phyloP scores from a whole-genome alignment of 2,329 filamentous ascomycete genomes.

The Alternaria ethzedia region DNA sequence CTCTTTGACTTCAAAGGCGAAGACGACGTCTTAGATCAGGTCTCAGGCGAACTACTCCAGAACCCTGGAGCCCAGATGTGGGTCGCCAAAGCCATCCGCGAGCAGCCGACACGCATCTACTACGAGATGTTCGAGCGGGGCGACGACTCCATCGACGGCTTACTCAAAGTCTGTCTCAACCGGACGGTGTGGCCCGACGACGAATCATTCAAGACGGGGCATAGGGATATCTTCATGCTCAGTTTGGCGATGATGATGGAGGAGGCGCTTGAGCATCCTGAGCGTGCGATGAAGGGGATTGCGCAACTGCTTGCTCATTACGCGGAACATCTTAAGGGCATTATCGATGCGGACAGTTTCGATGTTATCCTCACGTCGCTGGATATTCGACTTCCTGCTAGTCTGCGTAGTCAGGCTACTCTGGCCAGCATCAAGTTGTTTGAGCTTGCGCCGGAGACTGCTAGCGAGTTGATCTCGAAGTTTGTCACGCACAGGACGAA shows the following conservation, averaged over 20 bases:
- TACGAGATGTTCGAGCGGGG: conserved; percentile 54
- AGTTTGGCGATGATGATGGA: conserved; percentile 90
- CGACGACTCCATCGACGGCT: conserved; percentile 53
- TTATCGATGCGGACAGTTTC: conserved; percentile 76
- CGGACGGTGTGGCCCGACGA: conserved; percentile 50
- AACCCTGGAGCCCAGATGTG: conserved; percentile 47
- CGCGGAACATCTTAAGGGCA: conserved; percentile 59
- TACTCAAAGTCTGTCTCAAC: conserved; percentile 53
- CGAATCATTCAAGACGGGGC: conserved; percentile 53
- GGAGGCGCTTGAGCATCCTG: conserved; percentile 76
- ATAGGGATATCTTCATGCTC: conserved; percentile 71
- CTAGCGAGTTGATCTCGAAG: conserved; percentile 70
- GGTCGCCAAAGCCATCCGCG: conserved; percentile 47
- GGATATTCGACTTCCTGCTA: conserved; percentile 78
- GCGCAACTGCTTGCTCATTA: conserved; percentile 64
- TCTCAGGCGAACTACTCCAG: conserved; percentile 47
- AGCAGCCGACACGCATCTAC: conserved; percentile 52
- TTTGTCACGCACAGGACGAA: conserved; percentile 77
- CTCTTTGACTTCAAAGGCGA: conserved; percentile 52
- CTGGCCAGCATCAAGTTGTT: conserved; percentile 84
- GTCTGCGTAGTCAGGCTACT: conserved; percentile 80
- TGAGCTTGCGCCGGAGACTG: conserved; percentile 74
- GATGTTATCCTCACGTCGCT: conserved; percentile 87
- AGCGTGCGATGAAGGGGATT: conserved; percentile 66
- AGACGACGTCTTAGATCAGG: conserved; percentile 51